These are phyloP conservation scores for Anthracocystis setariae DNA, from an alignment of 1,284 basidiomycete genomes.

Conservation along the genomic window DNA sequence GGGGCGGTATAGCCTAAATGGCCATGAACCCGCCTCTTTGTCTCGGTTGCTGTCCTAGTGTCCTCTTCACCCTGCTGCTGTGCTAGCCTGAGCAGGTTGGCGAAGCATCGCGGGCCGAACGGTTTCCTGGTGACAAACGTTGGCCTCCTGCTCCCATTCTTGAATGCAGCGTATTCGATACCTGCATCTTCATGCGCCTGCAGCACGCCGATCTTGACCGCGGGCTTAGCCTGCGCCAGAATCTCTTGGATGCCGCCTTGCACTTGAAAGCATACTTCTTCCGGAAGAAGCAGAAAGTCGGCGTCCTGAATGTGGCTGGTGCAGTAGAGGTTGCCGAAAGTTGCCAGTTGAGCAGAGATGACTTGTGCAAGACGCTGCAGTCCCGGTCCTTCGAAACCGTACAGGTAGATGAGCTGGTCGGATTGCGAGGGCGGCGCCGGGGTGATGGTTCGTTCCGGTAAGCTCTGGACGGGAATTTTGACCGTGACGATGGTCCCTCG, in stretches of 20 bases:
- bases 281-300: constrained; percentile 49
- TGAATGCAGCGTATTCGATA: constrained; percentile 39
- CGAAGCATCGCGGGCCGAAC: constrained; percentile 49
- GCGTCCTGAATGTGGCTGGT: constrained; percentile 46
- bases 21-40: constrained; percentile 21
- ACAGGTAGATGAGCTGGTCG: constrained; percentile 51
- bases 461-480: constrained; percentile 39
- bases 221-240: constrained; percentile 39
- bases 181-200: constrained; percentile 52
- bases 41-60: constrained; percentile 11
- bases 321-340: constrained; percentile 53
- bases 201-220: constrained; percentile 52
- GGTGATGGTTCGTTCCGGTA: constrained; percentile 17
- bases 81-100: constrained; percentile 35
- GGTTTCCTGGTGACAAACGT: constrained; percentile 55
- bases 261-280: constrained; percentile 42
- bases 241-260: constrained; percentile 42
- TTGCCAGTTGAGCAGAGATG: constrained; percentile 52
- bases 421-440: constrained; percentile 21
- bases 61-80: constrained; percentile 27
- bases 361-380: constrained; percentile 46
- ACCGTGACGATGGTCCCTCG: constrained; percentile 52
- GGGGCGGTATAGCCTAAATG: constrained; percentile 40
- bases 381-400: constrained; percentile 48
- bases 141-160: constrained; percentile 38